Base-by-base conservation (phyloP, 805 yeast species). In the Candida coleopterorum region DNA sequence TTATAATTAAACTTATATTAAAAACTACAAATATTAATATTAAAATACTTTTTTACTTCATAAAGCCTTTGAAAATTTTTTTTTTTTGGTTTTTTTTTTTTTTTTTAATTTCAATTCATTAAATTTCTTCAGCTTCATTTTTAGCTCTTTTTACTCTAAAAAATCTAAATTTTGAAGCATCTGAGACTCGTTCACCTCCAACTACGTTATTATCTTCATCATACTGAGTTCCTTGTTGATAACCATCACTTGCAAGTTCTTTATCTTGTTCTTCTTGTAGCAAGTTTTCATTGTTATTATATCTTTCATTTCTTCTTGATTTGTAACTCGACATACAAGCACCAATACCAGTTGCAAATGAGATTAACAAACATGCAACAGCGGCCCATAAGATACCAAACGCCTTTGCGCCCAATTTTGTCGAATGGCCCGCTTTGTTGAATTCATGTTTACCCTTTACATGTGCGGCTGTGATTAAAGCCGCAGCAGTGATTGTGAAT, bases 381-480 rank as follows among this genome's bases (percentile, higher is more conserved):
- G 74, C 55, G 4, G 52, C 48, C 94, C 94, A 85, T 25, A 77
- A 58, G 41, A 81, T 72, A 10, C 77, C 86, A 54, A 82, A 66
- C 55, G 70, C 62, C 28, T 66, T 68, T 7, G 60, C 53, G 10
- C 81, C 81, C 27, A 79, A 27, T 3, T 46, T 53, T 2, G 82
- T 67, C 12, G 38, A 12, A 14, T 56, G 51, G n/a, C 74, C 74
- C 22, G 56, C 64, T 28, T 62, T 46, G 9, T 56, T 58, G 56
- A 77, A 79, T 2, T 64, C 65, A 25, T 67, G 56, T 35, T 70
- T 68, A 6, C 81, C 83, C 47, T 63, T 70, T 7, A 68, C 76
- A 51, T 68, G 76, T n/a, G 67, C 72, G 17, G 79, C 75, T 4
- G 84, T 79, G 24, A 70, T 56, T 37, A 76, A 51, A 23, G 70